A percentile compares a stretch with the other conserved stretches of the same genome.
phyloP scores from a whole-genome alignment of 257 asterid genomes.

The Petrea volubilis region DNA sequence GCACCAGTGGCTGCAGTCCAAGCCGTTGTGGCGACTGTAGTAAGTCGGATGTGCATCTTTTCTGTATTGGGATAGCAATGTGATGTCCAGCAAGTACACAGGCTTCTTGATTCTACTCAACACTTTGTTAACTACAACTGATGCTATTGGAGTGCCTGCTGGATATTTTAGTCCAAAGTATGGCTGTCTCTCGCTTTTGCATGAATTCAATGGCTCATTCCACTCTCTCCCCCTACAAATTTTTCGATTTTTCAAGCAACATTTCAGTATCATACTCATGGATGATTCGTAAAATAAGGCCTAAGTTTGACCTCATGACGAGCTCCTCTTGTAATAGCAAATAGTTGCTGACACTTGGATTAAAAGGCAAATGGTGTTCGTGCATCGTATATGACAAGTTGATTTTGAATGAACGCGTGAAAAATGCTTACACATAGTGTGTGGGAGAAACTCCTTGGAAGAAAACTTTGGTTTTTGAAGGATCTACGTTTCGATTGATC shows the following conservation, averaged over 20 bases:
- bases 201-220: constrained; percentile 60
- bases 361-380: no score
- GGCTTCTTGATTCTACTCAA: constrained; percentile 78
- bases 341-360: no score
- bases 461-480: constrained; percentile 79
- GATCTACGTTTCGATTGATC: constrained; percentile 67
- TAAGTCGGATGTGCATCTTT: constrained; percentile 80
- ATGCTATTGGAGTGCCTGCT: constrained; percentile 53
- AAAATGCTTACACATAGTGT: constrained; percentile 88
- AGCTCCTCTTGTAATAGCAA: no score
- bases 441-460: constrained; percentile 92
- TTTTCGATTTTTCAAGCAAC: neutral
- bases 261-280: no score
- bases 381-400: no score
- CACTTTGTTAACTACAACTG: constrained; percentile 69
- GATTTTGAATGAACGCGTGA: no score
- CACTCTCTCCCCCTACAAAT: constrained; percentile 71
- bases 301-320: no score
- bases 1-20: constrained; percentile 99
- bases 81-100: constrained; percentile 69
- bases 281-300: no score
- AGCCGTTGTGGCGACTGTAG: constrained; percentile 57
- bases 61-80: constrained; percentile 73
- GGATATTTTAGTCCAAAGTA: constrained; percentile 61
- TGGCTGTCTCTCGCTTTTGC: constrained; percentile 66